Evolutionary conservation across 306 rosid genomes (phyloP).

Genomic region (Chamaecrista fasciculata): DNA sequence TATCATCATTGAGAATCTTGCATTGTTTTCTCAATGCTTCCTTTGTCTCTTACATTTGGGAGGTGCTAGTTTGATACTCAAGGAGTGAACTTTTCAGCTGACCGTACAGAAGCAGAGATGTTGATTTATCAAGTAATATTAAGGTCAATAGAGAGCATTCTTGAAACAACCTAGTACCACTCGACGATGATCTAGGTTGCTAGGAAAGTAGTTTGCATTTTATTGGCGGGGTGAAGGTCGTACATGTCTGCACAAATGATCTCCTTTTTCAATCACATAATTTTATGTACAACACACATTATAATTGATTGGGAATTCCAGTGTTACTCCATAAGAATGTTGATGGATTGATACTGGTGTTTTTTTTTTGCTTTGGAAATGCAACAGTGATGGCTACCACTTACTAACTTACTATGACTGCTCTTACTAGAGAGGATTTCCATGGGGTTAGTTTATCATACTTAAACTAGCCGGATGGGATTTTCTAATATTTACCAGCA

Average conservation of each 20-base stretch:
- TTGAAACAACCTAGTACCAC: not conserved
- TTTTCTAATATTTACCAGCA: not conserved
- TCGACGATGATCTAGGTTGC: not conserved
- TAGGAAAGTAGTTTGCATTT: not conserved
- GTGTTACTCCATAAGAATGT: not conserved
- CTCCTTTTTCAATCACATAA: not conserved
- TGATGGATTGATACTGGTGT: not conserved
- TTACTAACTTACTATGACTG: not conserved
- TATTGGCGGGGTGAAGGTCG: not conserved
- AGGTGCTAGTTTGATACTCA: slow-evolving; percentile 1
- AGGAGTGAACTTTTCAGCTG: not conserved
- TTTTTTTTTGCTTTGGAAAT: not conserved
- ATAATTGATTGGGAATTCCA: not conserved
- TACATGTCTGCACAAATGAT: not conserved
- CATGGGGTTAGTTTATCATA: not conserved
- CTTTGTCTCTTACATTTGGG: not conserved
- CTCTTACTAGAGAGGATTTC: not conserved
- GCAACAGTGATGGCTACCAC: not conserved
- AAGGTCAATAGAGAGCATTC: not conserved
- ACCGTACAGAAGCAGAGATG: not conserved
- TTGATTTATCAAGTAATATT: not conserved
- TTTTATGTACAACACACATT: not conserved
- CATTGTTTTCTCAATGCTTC: not conserved
- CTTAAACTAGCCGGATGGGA: not conserved
- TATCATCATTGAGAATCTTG: not conserved